Evolutionary conservation across 2,329 filamentous ascomycete species (phyloP).

Genomic region (Colletotrichum brevisporum): DNA sequence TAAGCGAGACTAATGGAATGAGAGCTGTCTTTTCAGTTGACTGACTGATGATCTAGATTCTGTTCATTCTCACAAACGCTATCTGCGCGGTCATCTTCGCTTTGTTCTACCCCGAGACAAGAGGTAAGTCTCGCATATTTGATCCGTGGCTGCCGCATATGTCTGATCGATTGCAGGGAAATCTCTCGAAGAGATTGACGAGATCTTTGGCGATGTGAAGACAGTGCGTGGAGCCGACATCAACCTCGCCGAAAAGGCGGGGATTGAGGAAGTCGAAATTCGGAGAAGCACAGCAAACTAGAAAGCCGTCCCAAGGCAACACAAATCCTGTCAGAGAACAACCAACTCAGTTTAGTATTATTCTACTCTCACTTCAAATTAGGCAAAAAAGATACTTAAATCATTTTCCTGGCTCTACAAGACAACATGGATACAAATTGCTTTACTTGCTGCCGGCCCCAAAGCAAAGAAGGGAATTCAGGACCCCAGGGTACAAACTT

Average conservation of each 20-base stretch:
- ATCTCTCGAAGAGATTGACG: slow-evolving; percentile 57
- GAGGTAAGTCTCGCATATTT: slow-evolving; percentile 44
- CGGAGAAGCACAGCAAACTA: neutral
- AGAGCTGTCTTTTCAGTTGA: neutral
- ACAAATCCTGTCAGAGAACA: no score
- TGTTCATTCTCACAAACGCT: slow-evolving; percentile 56
- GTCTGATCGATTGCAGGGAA: slow-evolving; percentile 49
- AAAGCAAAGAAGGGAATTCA: no score
- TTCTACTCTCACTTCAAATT: no score
- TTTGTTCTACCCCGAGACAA: slow-evolving; percentile 54
- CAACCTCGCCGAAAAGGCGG: slow-evolving; percentile 42
- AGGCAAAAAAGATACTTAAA: no score
- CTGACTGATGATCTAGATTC: slow-evolving; percentile 45
- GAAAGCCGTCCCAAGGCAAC: no score
- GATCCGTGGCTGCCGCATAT: no score
- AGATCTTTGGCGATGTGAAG: slow-evolving; percentile 56
- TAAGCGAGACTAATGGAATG: slow-evolving; percentile 36
- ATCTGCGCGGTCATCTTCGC: slow-evolving; percentile 53
- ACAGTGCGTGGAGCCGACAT: slow-evolving; percentile 43
- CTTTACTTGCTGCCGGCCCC: no score
- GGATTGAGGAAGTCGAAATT: slow-evolving; percentile 35
- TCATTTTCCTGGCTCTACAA: no score
- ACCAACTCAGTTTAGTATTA: no score
- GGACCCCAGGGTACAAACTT: no score
- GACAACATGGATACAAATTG: no score